Evolutionary conservation across 1,284 basidiomycete species (phyloP).

Genomic region (Irpex lacteus): DNA sequence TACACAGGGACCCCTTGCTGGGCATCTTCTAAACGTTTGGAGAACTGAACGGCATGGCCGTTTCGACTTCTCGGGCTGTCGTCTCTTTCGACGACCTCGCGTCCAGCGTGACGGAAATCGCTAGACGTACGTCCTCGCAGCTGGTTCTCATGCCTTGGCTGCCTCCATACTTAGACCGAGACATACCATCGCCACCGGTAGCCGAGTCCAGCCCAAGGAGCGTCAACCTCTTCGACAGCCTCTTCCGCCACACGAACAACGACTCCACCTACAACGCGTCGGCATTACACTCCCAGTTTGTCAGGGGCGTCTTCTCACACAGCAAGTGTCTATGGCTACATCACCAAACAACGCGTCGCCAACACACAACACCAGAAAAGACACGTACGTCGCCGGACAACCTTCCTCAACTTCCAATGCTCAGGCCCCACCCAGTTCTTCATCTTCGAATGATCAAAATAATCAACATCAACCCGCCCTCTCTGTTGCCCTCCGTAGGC

Average conservation of each 20-base stretch:
- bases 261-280: conserved; percentile 24
- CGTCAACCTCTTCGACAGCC: conserved; percentile 56
- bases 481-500: conserved; percentile 65
- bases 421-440: conserved; percentile 99
- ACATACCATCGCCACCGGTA: conserved; percentile 15
- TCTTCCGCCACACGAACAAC: conserved; percentile 46
- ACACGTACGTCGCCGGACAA: conserved; percentile 53
- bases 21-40: conserved; percentile 64
- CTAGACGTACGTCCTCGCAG: conserved; percentile 43
- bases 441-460: conserved; percentile 87
- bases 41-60: conserved; percentile 51
- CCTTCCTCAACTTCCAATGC: conserved; percentile 92
- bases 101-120: conserved; percentile 49
- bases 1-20: conserved; percentile 58
- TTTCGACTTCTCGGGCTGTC: conserved; percentile 52
- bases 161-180: conserved; percentile 31
- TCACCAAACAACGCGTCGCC: no score
- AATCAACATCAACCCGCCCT: conserved; percentile 63
- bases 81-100: conserved; percentile 58
- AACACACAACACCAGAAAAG: conserved; percentile 1
- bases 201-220: conserved; percentile 6
- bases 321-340: conserved; percentile 16
- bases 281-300: conserved; percentile 52
- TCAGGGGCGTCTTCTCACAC: conserved; percentile 58
- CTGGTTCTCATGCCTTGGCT: conserved; percentile 69